Percentiles rank a stretch among this genome's conserved stretches.
phyloP scores from a whole-genome alignment of 2,329 filamentous ascomycete species.

The Aspergillus pseudoglaucus region DNA sequence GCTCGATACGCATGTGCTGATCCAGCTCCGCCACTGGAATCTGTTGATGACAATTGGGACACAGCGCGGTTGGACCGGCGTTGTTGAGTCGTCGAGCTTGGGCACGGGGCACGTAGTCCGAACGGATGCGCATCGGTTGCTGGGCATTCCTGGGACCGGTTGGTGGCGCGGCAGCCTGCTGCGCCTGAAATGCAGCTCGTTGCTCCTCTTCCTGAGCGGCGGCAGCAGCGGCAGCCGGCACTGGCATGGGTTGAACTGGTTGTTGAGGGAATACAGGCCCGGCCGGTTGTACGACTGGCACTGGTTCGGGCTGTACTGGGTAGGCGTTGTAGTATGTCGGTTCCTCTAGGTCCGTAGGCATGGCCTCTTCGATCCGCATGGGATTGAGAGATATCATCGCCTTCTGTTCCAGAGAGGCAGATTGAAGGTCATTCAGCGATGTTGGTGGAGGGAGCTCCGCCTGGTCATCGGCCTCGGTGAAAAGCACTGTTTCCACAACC shows the following conservation, averaged over 20 bases:
- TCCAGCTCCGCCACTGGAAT: conserved; percentile 83
- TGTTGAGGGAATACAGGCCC: conserved; percentile 20
- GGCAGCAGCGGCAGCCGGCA: conserved; percentile 13
- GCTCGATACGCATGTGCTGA: conserved; percentile 89
- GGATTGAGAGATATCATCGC: conserved; percentile 80
- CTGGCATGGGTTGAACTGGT: conserved; percentile 27
- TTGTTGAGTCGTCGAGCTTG: conserved; percentile 64
- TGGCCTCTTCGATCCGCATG: conserved; percentile 86
- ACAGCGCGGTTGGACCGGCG: conserved; percentile 60
- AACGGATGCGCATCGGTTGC: conserved; percentile 77
- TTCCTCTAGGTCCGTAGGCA: conserved; percentile 66
- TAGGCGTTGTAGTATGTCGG: conserved; percentile 49
- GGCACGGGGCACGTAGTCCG: conserved; percentile 84
- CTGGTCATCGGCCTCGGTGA: conserved; percentile 81
- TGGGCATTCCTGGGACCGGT: conserved; percentile 63
- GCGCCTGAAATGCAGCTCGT: conserved; percentile 51
- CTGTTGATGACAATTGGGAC: conserved; percentile 87
- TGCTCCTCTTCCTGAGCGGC: conserved; percentile 52
- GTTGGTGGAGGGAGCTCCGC: conserved; percentile 82
- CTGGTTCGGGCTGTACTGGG: conserved; percentile 33
- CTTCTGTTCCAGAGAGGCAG: conserved; percentile 89
- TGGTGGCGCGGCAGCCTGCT: conserved; percentile 68
- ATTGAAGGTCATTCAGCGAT: conserved; percentile 83
- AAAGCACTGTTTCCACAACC: conserved; percentile 89
- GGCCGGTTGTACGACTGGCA: conserved; percentile 18